Evolutionary conservation across 805 yeast species (phyloP), one percentile per base, ranked within the genome.

Genomic region (Candida tammaniensis): DNA sequence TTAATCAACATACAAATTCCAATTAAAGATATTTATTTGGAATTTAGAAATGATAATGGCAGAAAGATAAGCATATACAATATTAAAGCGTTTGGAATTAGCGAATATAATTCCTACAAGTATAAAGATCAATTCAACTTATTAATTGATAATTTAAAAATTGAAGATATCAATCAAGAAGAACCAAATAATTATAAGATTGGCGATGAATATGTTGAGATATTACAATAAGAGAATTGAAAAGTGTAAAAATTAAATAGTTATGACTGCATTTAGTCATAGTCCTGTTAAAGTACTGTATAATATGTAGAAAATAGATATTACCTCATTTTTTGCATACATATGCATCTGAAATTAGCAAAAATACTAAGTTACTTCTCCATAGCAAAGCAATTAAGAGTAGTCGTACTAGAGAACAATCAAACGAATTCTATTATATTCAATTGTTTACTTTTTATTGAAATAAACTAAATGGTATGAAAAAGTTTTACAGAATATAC

Each of bases 1-100:
- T 36, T 65, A 21, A 46, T 65, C 8, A 64, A 63, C 40, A 41
- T 59, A 39, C 48, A 51, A 29, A 44, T 66, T 18, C 54, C 61
- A 7, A 43, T 48, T 5, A 47, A 50, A 22, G 72, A 66, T 38
- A 33, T 67, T 9, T 65, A 56, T 44, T 17, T 65, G 15, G 58
- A 59, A 31, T 38, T 61, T 27, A 41, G 22, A 15, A 32, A 30
- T 11, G 20, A 33, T 10, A 37, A 46, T 7, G 35, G 31, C 2
- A 17, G 30, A 9, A 19, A 17, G 8, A 33, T 45, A 7, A 44
- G 46, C n/a, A 30, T 59, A 24, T 45, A 33, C 16, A 46, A 46
- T 15, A 24, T 59, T 19, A 51, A 54, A 36, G 61, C 46, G 1
- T 61, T 53, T 35, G 67, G 67, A 7, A 55, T 59, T 14, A 51